phyloP scores from a whole-genome alignment of 306 rosid species.

The Quercus wislizeni region DNA sequence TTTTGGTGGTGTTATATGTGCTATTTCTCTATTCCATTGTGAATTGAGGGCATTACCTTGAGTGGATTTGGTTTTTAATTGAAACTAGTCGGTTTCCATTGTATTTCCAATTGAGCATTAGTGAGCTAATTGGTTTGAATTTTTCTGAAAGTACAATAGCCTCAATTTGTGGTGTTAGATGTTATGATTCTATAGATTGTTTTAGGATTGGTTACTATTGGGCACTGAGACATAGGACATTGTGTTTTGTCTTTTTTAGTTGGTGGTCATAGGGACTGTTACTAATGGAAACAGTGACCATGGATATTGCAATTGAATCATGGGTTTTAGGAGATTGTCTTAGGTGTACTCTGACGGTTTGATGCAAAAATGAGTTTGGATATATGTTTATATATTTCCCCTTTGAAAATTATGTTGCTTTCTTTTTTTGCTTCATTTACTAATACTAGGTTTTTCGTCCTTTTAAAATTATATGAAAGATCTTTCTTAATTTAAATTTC shows the following conservation, averaged over 20 bases:
- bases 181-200: background rate
- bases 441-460: background rate
- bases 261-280: background rate
- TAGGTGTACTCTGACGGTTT: background rate
- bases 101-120: background rate
- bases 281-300: background rate
- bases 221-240: background rate
- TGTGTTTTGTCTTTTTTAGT: background rate
- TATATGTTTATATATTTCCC: background rate
- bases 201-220: background rate
- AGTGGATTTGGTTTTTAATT: background rate
- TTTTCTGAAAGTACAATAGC: background rate
- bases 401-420: background rate
- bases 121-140: conserved; percentile 9
- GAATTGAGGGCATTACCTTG: conserved; percentile 2
- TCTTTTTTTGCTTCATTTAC: background rate
- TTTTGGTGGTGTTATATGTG: conserved; percentile 7
- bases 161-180: background rate
- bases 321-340: background rate
- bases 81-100: background rate
- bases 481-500: background rate
- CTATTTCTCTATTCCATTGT: background rate
- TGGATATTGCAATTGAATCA: background rate
- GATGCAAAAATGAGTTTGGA: background rate
- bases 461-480: background rate